Evolutionary conservation across 108 stramenopile species (phyloP), one percentile per base, ranked within the genome.

Genomic region (Craspedostauros australis): DNA sequence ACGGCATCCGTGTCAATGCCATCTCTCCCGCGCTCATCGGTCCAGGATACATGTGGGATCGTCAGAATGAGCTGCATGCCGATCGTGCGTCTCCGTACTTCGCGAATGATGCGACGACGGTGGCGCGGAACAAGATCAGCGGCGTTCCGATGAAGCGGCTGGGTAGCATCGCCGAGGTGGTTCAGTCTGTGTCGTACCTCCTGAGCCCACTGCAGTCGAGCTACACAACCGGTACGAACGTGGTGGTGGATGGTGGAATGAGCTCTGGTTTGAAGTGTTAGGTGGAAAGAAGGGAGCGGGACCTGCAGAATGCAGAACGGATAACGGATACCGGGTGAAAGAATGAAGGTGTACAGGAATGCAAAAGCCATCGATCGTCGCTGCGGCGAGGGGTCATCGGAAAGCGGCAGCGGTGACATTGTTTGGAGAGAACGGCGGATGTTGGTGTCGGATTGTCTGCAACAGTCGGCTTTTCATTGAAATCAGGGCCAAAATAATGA

Each of bases 41-140:
- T 23, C 94, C 94, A 2, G 94, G 94, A n/a, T 79, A 54, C 57
- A 89, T 95, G 90, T 95, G 94, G 94, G 80, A 79, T 15, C 70
- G 94, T 12, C 94, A 95, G 60, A 95, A 95, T 57, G 82, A 86
- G 66, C 51, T 95, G 1, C 94, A 95, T 61, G 90, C 90, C 18
- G 33, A 55, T 31, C 76, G 70, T 32, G 86, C 82, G 20, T 77
- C 81, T 15, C 93, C 89, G 1, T 95, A 91, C 55, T 92, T 86
- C 60, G 72, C 82, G 41, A 68, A 67, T 6, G 77, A 88, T 61
- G 68, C 86, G 7, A 77, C 88, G 6, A 56, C 58, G 21, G 84
- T 95, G 1, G 94, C 85, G 9, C 41, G 69, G 31, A 68, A 70
- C 30, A 95, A 95, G 50, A 62, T 95, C 37, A 72, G 73, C 26